A percentile compares a stretch with the other conserved stretches of the same genome.
phyloP scores from a whole-genome alignment of 805 yeast genomes.

The Yarrowia sp. region DNA sequence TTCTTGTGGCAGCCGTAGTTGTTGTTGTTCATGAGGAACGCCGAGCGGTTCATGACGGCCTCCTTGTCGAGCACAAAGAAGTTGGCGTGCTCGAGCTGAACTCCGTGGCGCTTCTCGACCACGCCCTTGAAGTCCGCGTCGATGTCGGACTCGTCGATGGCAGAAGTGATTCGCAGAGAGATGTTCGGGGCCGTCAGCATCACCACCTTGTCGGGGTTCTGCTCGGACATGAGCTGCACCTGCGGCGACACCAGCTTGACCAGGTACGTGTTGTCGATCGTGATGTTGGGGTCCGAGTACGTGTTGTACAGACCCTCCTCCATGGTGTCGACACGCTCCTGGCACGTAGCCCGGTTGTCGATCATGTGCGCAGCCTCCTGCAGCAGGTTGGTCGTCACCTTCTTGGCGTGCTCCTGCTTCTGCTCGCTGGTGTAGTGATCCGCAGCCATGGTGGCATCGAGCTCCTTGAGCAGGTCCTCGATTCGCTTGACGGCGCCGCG shows the following conservation, averaged over 20 bases:
- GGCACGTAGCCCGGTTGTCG: conserved; percentile 26
- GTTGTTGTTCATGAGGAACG: conserved; percentile 46
- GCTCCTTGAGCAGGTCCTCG: conserved; percentile 49
- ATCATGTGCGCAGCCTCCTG: conserved; percentile 17
- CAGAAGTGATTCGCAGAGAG: conserved; percentile 64
- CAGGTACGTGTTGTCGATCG: conserved; percentile 53
- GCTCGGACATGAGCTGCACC: conserved; percentile 61
- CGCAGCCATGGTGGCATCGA: conserved; percentile 31
- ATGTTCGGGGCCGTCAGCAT: conserved; percentile 72
- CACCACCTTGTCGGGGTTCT: conserved; percentile 56
- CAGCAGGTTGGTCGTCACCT: conserved; percentile 19
- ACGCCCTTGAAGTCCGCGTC: conserved; percentile 47
- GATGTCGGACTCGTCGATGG: conserved; percentile 49
- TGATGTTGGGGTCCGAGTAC: conserved; percentile 37
- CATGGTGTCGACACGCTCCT: conserved; percentile 40
- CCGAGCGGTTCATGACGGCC: conserved; percentile 45
- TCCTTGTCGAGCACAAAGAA: conserved; percentile 62
- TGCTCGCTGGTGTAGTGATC: conserved; percentile 11
- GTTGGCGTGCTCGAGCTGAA: conserved; percentile 65
- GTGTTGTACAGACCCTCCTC: conserved; percentile 51
- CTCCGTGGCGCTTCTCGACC: conserved; percentile 67
- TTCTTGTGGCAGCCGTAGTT: conserved; percentile 58
- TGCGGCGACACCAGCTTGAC: conserved; percentile 78
- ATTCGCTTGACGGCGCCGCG: conserved; percentile 51
- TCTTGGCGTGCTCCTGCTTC: conserved; percentile 22